These are phyloP conservation scores for Pulicaria dysenterica DNA, from an alignment of 129 eudicot species.

Conservation along the genomic window DNA sequence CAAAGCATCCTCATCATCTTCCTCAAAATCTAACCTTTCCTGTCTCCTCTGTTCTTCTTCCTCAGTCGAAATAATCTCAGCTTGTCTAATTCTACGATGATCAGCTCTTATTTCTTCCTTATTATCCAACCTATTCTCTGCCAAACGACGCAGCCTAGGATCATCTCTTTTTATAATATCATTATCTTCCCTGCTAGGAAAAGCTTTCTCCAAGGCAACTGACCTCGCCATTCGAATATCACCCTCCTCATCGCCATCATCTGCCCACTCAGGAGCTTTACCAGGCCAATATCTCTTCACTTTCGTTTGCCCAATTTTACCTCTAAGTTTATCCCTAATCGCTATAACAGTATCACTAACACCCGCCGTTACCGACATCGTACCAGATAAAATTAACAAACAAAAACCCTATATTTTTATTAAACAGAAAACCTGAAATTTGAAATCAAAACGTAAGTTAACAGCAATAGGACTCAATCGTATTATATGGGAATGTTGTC, in stretches of 20 bases:
- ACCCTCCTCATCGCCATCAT: slow-evolving; percentile 79
- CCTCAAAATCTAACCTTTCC: slow-evolving; percentile 70
- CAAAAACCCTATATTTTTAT: slow-evolving; percentile 23
- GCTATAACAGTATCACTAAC: slow-evolving; percentile 83
- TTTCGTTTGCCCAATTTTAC: slow-evolving; percentile 89
- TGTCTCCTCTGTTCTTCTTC: slow-evolving; percentile 76
- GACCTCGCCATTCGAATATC: slow-evolving; percentile 59
- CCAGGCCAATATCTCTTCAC: slow-evolving; percentile 99
- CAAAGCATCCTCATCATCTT: slow-evolving; percentile 86
- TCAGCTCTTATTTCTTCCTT: slow-evolving; percentile 85
- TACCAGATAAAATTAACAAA: neutral
- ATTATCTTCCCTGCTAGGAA: slow-evolving; percentile 53
- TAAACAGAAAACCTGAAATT: slow-evolving; percentile 9
- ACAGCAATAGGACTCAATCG: neutral
- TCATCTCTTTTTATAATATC: slow-evolving; percentile 52
- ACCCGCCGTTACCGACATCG: slow-evolving; percentile 94
- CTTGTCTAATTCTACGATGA: slow-evolving; percentile 89
- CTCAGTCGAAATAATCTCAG: slow-evolving; percentile 78
- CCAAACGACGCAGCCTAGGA: slow-evolving; percentile 80
- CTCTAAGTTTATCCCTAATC: slow-evolving; percentile 81
- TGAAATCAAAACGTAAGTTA: neutral
- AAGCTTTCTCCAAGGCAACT: slow-evolving; percentile 67
- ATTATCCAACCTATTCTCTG: slow-evolving; percentile 66
- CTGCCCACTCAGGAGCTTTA: slow-evolving; percentile 98
- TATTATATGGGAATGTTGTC: neutral